phyloP scores from a whole-genome alignment of 2,329 filamentous ascomycete genomes.

The Teratosphaeria epicoccoides region DNA sequence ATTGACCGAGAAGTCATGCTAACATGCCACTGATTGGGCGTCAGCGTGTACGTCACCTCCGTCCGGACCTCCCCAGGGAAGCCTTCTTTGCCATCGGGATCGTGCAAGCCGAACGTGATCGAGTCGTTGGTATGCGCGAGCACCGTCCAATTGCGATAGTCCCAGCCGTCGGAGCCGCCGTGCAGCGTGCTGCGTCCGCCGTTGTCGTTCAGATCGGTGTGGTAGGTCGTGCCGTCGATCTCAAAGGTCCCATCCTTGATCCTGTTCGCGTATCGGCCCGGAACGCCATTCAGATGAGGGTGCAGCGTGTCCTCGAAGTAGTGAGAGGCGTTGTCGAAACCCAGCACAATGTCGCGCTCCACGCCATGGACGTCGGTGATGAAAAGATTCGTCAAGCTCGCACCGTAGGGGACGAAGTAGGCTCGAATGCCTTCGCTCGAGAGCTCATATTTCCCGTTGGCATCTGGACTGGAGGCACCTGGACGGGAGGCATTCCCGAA shows the following conservation, averaged over 20 bases:
- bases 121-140: constrained; percentile 53
- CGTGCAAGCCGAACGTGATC: constrained; percentile 64
- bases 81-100: constrained; percentile 59
- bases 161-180: constrained; percentile 43
- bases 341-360: constrained; percentile 59
- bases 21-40: constrained; percentile 57
- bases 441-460: constrained; percentile 58
- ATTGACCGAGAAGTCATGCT: constrained; percentile 60
- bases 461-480: neutral
- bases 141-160: constrained; percentile 63
- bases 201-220: constrained; percentile 29
- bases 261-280: constrained; percentile 67
- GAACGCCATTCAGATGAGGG: constrained; percentile 62
- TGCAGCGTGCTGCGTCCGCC: constrained; percentile 41
- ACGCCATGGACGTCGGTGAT: constrained; percentile 59
- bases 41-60: constrained; percentile 54
- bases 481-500: neutral
- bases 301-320: constrained; percentile 56
- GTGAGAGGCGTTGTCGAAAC: constrained; percentile 47
- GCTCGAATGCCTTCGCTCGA: constrained; percentile 55
- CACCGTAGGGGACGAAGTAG: constrained; percentile 64
- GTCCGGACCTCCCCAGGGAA: constrained; percentile 68
- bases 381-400: constrained; percentile 60
- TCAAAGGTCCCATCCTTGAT: constrained; percentile 57
- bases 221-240: constrained; percentile 36